A percentile compares a stretch with the other conserved stretches of the same genome.
These are phyloP conservation scores for Fonsecaea pedrosoi DNA, from an alignment of 2,329 filamentous ascomycete genomes.

Conservation along the genomic window DNA sequence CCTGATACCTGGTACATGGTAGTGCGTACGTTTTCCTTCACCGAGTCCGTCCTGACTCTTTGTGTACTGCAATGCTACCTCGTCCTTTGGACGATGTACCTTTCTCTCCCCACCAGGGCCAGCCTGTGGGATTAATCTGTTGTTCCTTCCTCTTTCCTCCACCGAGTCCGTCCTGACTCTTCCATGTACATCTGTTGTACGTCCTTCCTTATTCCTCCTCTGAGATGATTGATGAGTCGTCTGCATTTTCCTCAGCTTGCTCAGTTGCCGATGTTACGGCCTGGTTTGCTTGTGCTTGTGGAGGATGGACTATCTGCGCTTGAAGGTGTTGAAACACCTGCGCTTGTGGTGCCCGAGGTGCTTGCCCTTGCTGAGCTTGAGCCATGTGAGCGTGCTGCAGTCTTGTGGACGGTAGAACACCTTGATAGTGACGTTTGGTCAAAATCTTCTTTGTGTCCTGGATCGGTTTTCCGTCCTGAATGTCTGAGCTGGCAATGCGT, in stretches of 20 bases:
- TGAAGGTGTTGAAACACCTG: neutral
- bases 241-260: neutral
- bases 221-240: neutral
- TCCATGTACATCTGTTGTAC: neutral
- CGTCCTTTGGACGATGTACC: neutral
- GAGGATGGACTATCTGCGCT: neutral
- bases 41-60: neutral
- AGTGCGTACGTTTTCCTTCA: neutral
- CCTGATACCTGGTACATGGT: neutral
- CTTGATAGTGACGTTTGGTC: neutral
- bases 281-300: neutral
- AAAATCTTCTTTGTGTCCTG: constrained; percentile 1
- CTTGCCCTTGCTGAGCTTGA: neutral
- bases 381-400: neutral
- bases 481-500: constrained; percentile 1
- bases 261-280: neutral
- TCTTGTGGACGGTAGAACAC: neutral
- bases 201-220: neutral
- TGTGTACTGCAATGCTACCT: neutral
- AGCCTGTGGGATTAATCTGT: no score
- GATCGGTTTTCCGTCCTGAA: neutral
- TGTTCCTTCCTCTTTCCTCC: neutral
- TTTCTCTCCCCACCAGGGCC: no score
- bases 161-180: neutral
- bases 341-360: neutral